Evolutionary conservation across 1,284 basidiomycete species (phyloP).

Genomic region (Apiotrichum mycotoxinovorans): DNA sequence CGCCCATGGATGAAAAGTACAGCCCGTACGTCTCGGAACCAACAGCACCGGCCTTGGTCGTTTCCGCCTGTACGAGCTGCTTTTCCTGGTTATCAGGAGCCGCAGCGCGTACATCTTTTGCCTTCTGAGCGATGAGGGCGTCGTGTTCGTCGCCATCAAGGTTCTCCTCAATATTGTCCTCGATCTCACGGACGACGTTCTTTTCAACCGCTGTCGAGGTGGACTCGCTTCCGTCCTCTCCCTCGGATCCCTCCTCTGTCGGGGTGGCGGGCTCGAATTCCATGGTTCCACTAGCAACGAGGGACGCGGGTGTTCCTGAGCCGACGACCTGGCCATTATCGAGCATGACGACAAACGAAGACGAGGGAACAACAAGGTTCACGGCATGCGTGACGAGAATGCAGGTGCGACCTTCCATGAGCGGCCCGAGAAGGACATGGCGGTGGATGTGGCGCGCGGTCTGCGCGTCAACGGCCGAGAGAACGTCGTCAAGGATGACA

Average conservation of each 20-base stretch:
- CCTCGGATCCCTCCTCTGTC: constrained; percentile 10
- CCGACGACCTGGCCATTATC: constrained; percentile 40
- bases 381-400: constrained; percentile 58
- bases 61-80: constrained; percentile 44
- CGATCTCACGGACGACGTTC: not conserved
- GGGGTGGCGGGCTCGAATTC: constrained; percentile 20
- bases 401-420: constrained; percentile 49
- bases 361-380: constrained; percentile 52
- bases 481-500: constrained; percentile 47
- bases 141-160: constrained; percentile 65
- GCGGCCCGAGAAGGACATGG: constrained; percentile 42
- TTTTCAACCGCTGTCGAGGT: not conserved
- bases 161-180: constrained; percentile 34
- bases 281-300: constrained; percentile 26
- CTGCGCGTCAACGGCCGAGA: constrained; percentile 53
- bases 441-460: constrained; percentile 45
- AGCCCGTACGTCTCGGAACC: constrained; percentile 36
- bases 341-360: constrained; percentile 47
- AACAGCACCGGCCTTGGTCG: constrained; percentile 36
- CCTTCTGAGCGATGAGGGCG: constrained; percentile 51
- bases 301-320: constrained; percentile 38
- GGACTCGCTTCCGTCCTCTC: not conserved
- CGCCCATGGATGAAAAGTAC: constrained; percentile 44
- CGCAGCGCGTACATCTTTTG: constrained; percentile 24
- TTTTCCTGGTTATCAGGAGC: constrained; percentile 38